Evolutionary conservation across 768 basidiomycete genomes (phyloP).

Genomic region (Rhizopogon roseolus): DNA sequence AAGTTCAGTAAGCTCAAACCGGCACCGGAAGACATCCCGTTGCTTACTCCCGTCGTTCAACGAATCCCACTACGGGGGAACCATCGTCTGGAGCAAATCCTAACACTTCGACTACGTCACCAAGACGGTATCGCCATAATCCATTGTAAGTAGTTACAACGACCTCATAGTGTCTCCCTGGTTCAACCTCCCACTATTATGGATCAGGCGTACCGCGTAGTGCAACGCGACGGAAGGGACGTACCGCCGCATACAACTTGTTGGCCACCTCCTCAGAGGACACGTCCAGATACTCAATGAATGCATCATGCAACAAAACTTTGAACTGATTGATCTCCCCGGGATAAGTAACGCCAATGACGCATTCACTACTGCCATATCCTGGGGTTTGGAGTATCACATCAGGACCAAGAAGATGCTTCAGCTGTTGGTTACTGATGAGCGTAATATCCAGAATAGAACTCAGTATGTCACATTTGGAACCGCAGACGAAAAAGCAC

Average conservation of each 20-base stretch:
- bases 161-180: constrained; percentile 13
- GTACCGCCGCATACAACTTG: constrained; percentile 12
- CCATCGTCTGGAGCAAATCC: constrained; percentile 16
- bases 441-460: background rate
- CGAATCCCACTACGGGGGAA: constrained; percentile 13
- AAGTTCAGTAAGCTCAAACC: background rate
- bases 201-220: constrained; percentile 2
- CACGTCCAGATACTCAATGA: constrained; percentile 17
- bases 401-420: constrained; percentile 10
- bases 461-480: constrained; percentile 5
- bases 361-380: constrained; percentile 11
- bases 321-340: constrained; percentile 10
- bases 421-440: constrained; percentile 5
- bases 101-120: constrained; percentile 13
- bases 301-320: background rate
- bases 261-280: constrained; percentile 6
- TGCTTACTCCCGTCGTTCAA: constrained; percentile 16
- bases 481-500: constrained; percentile 9
- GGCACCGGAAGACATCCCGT: background rate
- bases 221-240: background rate
- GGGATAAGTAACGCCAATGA: background rate
- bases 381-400: constrained; percentile 3
- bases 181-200: constrained; percentile 10
- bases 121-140: constrained; percentile 20
- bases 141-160: constrained; percentile 16